Evolutionary conservation across 2,329 filamentous ascomycete genomes (phyloP).

Genomic region (Talaromyces atroroseus): DNA sequence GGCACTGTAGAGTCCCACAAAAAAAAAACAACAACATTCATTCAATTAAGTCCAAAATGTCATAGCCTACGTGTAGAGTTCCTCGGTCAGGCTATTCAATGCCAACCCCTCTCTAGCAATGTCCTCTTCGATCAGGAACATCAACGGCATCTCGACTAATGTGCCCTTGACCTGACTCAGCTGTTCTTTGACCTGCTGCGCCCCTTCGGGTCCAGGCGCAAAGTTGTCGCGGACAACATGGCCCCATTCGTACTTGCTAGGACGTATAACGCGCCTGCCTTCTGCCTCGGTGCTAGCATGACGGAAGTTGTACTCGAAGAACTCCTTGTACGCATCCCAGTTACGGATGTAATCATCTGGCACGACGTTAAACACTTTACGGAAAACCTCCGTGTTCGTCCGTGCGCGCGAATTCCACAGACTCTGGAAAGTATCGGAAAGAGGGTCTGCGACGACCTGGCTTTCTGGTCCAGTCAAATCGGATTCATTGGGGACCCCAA

Average conservation of each 20-base stretch:
- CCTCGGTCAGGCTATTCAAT: slow-evolving; percentile 66
- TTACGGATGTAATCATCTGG: slow-evolving; percentile 54
- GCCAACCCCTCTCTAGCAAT: slow-evolving; percentile 76
- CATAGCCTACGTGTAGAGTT: slow-evolving; percentile 57
- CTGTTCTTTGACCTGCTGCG: slow-evolving; percentile 66
- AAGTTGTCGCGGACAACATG: slow-evolving; percentile 82
- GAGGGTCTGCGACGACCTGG: slow-evolving; percentile 52
- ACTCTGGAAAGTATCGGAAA: slow-evolving; percentile 51
- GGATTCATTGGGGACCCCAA: slow-evolving; percentile 51
- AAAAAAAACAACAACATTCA: background rate
- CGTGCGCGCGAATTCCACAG: slow-evolving; percentile 55
- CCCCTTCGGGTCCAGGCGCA: slow-evolving; percentile 55
- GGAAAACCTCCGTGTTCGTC: slow-evolving; percentile 57
- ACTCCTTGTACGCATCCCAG: slow-evolving; percentile 60
- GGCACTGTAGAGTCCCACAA: background rate
- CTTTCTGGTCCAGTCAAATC: slow-evolving; percentile 49
- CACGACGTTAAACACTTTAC: slow-evolving; percentile 58
- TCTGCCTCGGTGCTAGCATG: slow-evolving; percentile 38
- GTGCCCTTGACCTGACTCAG: slow-evolving; percentile 62
- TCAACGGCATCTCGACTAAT: slow-evolving; percentile 82
- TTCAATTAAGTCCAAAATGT: background rate
- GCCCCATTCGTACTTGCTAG: slow-evolving; percentile 66
- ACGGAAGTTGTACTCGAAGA: slow-evolving; percentile 57
- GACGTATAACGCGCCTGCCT: slow-evolving; percentile 37
- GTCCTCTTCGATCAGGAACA: slow-evolving; percentile 80